Evolutionary conservation across 78 protist species (phyloP), one percentile per base, ranked within the genome.

Genomic region (Thecamonas trahens): DNA sequence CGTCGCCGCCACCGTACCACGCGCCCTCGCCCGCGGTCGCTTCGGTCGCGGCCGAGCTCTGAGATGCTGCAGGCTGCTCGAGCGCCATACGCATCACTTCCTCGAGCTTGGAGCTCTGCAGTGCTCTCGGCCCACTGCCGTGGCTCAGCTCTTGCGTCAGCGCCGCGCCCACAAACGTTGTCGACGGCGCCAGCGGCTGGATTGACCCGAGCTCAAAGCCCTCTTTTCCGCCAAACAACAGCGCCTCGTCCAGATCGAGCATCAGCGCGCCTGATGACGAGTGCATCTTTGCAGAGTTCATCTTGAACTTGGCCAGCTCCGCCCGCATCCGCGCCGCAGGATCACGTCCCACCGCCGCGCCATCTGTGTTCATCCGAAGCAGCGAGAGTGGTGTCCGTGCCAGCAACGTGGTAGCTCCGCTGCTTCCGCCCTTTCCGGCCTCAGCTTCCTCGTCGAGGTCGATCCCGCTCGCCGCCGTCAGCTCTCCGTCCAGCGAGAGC

Each of bases 401-500:
- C 29, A 8, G n/a, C n/a, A n/a, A n/a, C n/a, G n/a, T n/a, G n/a
- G n/a, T n/a, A n/a, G n/a, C n/a, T n/a, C 32, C 32, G 29, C 9
- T 52, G 58, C 58, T 8, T 22, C 58, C n/a, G n/a, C n/a, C 32
- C 32, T 52, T 8, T 8, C 14, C 32, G n/a, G 15, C 14, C 13
- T 31, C 61, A 31, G 6, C 4, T 11, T 14, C 61, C 38, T 55
- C 61, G 37, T 37, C 64, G 22, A 59, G 45, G 18, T 59, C 64
- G 37, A 59, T 59, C 45, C 37, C 37, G n/a, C 8, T 15, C 6
- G 54, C 35, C 54, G 39, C 68, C 55, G 2, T 39, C 24, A 45
- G 14, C 34, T 65, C 66, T n/a, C n/a, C n/a, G 37, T 74, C 72
- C 17, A 74, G 67, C 35, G 53, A 32, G 55, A 74, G 58, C 28